Conservation (phyloP, 768 basidiomycete species). For the Amanita rimosa region DNA sequence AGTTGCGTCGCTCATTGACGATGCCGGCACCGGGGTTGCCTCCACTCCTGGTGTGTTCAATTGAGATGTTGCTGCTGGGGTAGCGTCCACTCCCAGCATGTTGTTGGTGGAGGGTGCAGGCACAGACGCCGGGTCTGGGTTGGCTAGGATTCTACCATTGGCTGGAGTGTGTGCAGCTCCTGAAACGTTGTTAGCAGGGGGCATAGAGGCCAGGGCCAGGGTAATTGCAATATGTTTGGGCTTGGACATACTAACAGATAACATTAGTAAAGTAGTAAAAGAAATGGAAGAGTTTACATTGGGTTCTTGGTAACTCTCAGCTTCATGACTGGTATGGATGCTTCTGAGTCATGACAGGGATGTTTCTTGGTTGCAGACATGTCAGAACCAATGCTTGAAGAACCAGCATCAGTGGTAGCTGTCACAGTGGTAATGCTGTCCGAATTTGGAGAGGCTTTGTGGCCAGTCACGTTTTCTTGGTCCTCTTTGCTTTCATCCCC, state of each 20-base stretch:
- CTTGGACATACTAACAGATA: background rate
- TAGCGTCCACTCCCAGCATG: no score
- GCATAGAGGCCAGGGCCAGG: background rate
- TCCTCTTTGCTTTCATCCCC: no score
- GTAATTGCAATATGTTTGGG: background rate
- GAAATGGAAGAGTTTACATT: background rate
- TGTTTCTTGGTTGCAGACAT: background rate
- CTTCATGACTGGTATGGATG: background rate
- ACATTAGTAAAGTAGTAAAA: background rate
- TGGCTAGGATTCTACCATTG: background rate
- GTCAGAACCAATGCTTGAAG: background rate
- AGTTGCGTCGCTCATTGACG: no score
- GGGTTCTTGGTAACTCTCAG: background rate
- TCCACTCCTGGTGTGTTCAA: no score
- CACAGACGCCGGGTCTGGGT: no score
- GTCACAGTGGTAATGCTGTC: no score
- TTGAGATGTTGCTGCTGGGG: no score
- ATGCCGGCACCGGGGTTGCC: no score
- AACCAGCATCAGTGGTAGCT: background rate
- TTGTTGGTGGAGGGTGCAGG: no score
- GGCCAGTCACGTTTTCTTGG: background rate
- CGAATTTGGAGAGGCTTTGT: background rate
- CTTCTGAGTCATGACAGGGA: background rate
- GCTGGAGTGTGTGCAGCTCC: no score
- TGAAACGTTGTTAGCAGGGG: no score